Percentiles rank a stretch among this genome's conserved stretches.
phyloP scores from a whole-genome alignment of 2,329 filamentous ascomycete species.

The Chrysosporium keratinophilum region DNA sequence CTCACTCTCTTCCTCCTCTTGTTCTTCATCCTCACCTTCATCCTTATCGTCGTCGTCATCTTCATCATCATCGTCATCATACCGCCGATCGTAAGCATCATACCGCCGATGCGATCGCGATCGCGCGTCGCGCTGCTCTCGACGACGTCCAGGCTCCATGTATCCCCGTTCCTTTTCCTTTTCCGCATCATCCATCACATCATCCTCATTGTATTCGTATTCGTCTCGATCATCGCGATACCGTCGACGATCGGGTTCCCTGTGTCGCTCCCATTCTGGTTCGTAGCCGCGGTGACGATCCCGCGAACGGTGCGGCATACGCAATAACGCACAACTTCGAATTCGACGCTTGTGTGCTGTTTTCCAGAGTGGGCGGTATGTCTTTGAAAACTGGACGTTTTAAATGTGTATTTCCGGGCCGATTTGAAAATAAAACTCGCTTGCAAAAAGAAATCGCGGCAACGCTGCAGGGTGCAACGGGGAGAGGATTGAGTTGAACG shows the following conservation, averaged over 20 bases:
- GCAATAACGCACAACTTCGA: neutral
- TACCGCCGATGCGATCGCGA: slow-evolving; percentile 7
- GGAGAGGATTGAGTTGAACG: too few relatives aligned
- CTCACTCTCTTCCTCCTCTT: slow-evolving; percentile 15
- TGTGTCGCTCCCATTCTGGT: slow-evolving; percentile 10
- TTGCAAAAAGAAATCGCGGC: too few relatives aligned
- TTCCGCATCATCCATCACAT: slow-evolving; percentile 1
- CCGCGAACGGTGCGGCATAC: slow-evolving; percentile 16
- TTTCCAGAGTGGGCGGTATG: too few relatives aligned
- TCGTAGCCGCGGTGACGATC: slow-evolving; percentile 14
- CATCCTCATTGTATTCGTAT: slow-evolving; percentile 1
- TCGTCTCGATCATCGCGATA: slow-evolving; percentile 12
- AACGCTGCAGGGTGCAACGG: too few relatives aligned
- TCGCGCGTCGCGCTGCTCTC: neutral
- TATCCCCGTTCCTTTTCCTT: neutral
- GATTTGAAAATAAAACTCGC: too few relatives aligned
- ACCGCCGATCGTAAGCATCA: slow-evolving; percentile 4
- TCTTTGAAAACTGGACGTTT: too few relatives aligned
- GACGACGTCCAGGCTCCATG: neutral
- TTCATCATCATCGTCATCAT: neutral
- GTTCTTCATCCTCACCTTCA: slow-evolving; percentile 17
- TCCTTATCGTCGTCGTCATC: neutral
- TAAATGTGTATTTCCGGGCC: too few relatives aligned
- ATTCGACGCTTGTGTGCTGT: neutral
- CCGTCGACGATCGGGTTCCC: slow-evolving; percentile 3